Evolutionary conservation across 106 monocot species (phyloP), one percentile per base, ranked within the genome.

Genomic region (Dendrobium officinale): DNA sequence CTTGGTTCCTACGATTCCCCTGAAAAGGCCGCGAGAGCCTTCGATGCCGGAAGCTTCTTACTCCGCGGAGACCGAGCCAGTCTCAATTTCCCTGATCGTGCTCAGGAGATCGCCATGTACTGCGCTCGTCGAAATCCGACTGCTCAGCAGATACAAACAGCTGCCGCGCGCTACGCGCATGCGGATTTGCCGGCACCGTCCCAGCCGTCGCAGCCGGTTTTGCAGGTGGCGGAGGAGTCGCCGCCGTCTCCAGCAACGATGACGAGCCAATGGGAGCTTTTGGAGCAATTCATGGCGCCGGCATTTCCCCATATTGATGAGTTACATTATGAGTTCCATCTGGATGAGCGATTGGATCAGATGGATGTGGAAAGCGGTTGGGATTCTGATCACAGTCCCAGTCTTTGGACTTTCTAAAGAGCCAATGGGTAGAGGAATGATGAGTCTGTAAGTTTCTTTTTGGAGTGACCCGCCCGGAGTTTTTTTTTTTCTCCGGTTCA

Each of bases 21-120:
- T 3, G 86, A 88, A 82, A 90, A 88, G 86, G 90, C 93, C 11
- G 93, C 93, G 1, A 73, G 90, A 4, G 93, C 93, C 16, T 93
- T 88, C 75, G 93, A 93, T 72, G 93, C 88, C 18, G 93, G 90
- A 20, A 67, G 67, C 75, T 79, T 85, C 56, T 85, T 83, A 77
- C 85, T 93, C 43, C 90, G 90, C 20, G 93, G 90, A 47, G 67
- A 73, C 31, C 54, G 80, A 0, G 93, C 85, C 26, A 64, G 75
- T 13, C 81, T 90, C 77, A 90, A 89, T 58, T 89, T 87, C 82
- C 92, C 89, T 13, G 72, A 75, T 58, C 44, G 51, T 44, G 58
- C 66, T 15, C 55, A 43, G 1, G 49, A 51, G 67, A 64, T 70
- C 48, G 11, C 79, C 40, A 43, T 75, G 1, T 29, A 29, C 72